Evolutionary conservation across 192 early-diverging fungal genomes (phyloP), one percentile per base, ranked within the genome.

Genomic region (Geranomyces variabilis): DNA sequence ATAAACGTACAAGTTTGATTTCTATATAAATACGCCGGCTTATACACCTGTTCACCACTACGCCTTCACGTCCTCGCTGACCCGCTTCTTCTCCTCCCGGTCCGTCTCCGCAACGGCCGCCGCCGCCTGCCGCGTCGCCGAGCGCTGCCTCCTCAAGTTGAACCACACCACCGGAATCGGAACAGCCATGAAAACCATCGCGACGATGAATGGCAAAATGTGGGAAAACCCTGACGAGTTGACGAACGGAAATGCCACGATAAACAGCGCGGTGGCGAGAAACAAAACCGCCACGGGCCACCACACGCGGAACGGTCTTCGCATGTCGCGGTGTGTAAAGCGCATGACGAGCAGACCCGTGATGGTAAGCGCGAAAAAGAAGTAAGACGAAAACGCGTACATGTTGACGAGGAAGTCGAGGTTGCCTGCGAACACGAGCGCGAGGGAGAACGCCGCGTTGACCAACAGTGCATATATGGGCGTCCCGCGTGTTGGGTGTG

Each of bases 331-430:
- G 19, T 33, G 29, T 19, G 59, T 61, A 36, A 29, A 36, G 59
- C 59, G 59, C 59, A 61, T 33, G 29, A 29, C 28, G 59, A 61
- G 22, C 29, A 61, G 19, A 8, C 59, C 59, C 17, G 31, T 24
- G 6, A 61, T 29, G 59, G 59, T 61, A 6, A 24, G 19, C 21
- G 31, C 22, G 19, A 61, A 61, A 19, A 33, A 61, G 26, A 61
- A 61, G 59, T 61, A 61, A 19, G 26, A 26, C 21, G 59, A 61
- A 29, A 61, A 61, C 21, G 59, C 59, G 34, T 61, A 61, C 59
- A 61, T 61, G 4, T 19, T 19, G 59, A 61, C 59, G 5, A 61
- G 59, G 29, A 36, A 29, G 26, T 61, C 59, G 6, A 36, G 19
- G 26, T 61, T 61, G 9, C 59, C 59, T 19, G 34, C 29, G 19